phyloP scores from a whole-genome alignment of 495 filamentous ascomycete species.

The Stereocaulon alpinum region DNA sequence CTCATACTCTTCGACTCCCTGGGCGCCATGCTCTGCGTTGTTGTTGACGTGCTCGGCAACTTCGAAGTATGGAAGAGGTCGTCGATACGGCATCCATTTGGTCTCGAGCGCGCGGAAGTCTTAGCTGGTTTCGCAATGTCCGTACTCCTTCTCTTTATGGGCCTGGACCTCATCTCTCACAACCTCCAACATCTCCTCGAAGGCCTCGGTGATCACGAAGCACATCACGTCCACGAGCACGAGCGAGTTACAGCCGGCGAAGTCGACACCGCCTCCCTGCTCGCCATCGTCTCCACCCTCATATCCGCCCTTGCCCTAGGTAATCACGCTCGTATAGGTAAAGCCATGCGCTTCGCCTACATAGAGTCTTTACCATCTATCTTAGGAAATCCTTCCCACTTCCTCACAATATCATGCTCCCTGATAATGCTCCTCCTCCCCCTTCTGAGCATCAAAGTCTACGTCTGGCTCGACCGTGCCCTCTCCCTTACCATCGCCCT shows the following conservation, averaged over 20 bases:
- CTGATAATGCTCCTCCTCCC: constrained; percentile 73
- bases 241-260: constrained; percentile 60
- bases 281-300: constrained; percentile 80
- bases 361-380: constrained; percentile 73
- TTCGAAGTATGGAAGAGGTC: constrained; percentile 97
- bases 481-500: constrained; percentile 70
- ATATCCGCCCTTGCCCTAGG: constrained; percentile 77
- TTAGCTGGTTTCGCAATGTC: constrained; percentile 96
- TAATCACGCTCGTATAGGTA: constrained; percentile 90
- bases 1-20: constrained; percentile 91
- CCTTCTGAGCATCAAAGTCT: constrained; percentile 62
- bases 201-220: constrained; percentile 44
- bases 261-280: constrained; percentile 71
- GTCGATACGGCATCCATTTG: constrained; percentile 88
- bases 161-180: constrained; percentile 87
- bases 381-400: constrained; percentile 84
- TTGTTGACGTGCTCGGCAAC: constrained; percentile 83
- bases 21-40: constrained; percentile 84
- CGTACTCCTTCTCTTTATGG: constrained; percentile 89
- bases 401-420: constrained; percentile 81
- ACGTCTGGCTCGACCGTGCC: constrained; percentile 69
- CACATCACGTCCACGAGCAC: constrained; percentile 61
- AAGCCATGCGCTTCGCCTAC: constrained; percentile 67
- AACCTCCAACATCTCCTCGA: constrained; percentile 81
- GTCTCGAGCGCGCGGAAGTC: constrained; percentile 82